phyloP scores from a whole-genome alignment of 768 basidiomycete genomes.

The Podaxis mareebaensis region DNA sequence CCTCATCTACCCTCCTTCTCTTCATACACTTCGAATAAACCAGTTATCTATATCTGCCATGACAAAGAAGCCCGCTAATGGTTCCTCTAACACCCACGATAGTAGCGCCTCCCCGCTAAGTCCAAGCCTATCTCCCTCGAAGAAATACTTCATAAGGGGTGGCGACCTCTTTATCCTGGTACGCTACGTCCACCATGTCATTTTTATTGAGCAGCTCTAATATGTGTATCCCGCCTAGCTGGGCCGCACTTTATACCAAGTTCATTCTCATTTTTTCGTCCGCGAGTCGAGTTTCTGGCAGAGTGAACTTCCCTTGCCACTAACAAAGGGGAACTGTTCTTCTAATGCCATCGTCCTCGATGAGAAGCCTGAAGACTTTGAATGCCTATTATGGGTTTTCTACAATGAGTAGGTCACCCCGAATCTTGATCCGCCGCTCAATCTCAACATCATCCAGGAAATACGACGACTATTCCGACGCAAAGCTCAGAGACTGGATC shows the following conservation, averaged over 20 bases:
- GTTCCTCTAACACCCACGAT: background rate
- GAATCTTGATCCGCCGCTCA: background rate
- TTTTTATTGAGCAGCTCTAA: background rate
- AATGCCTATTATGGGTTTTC: slow-evolving; percentile 18
- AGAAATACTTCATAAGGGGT: background rate
- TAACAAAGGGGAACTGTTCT: slow-evolving; percentile 8
- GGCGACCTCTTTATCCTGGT: slow-evolving; percentile 6
- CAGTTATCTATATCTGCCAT: background rate
- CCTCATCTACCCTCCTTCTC: background rate
- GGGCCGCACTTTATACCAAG: slow-evolving; percentile 13
- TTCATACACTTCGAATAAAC: background rate
- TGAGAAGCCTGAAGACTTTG: slow-evolving; percentile 17
- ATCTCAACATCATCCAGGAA: background rate
- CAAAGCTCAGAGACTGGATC: slow-evolving; percentile 1
- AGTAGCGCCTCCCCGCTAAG: background rate
- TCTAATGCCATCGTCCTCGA: slow-evolving; percentile 14
- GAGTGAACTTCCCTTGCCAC: background rate
- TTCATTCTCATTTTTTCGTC: slow-evolving; percentile 21
- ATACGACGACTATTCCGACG: background rate
- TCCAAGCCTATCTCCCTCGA: background rate
- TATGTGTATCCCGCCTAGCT: background rate
- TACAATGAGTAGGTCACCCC: slow-evolving; percentile 17
- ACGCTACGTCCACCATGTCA: background rate
- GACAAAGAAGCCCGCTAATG: background rate
- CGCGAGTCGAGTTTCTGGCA: slow-evolving; percentile 18